Conservation (phyloP, 306 rosid genomes). For the Leucaena leucocephala region DNA sequence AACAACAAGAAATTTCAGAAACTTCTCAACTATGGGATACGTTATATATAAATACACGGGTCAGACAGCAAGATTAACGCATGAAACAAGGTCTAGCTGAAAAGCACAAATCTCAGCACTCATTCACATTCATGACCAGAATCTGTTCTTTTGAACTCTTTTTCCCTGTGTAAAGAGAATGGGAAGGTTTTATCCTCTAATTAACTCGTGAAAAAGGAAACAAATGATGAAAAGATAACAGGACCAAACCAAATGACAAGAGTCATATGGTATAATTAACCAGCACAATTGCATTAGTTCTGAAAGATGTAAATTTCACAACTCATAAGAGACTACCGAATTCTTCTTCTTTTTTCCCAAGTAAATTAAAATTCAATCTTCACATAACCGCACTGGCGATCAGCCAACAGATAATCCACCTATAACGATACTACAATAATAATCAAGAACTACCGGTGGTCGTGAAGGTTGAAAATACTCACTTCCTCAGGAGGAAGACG, state of each 20-base stretch:
- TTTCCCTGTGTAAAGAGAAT: not conserved
- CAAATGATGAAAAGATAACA: slow-evolving; percentile 1
- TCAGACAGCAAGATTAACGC: slow-evolving; percentile 1
- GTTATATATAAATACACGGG: slow-evolving; percentile 16
- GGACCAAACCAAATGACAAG: not conserved
- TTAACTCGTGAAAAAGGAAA: slow-evolving; percentile 25
- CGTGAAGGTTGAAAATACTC: slow-evolving; percentile 46
- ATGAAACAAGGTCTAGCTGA: not conserved
- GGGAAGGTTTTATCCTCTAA: not conserved
- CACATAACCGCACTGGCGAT: slow-evolving; percentile 1
- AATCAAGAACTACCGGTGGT: not conserved
- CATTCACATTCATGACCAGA: not conserved
- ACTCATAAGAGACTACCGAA: slow-evolving; percentile 25
- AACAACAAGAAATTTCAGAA: not conserved
- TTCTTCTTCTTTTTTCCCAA: not conserved
- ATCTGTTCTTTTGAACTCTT: not conserved
- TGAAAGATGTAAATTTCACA: slow-evolving; percentile 12
- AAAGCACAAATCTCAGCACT: not conserved
- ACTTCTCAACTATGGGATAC: slow-evolving; percentile 9
- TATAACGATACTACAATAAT: slow-evolving; percentile 14
- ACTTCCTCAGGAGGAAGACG: slow-evolving; percentile 91
- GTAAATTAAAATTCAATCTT: not conserved
- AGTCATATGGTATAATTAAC: not conserved
- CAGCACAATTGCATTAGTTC: not conserved
- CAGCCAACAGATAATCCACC: slow-evolving; percentile 20